Conservation (phyloP, 345 rosid species). For the Trapa bicornis region DNA sequence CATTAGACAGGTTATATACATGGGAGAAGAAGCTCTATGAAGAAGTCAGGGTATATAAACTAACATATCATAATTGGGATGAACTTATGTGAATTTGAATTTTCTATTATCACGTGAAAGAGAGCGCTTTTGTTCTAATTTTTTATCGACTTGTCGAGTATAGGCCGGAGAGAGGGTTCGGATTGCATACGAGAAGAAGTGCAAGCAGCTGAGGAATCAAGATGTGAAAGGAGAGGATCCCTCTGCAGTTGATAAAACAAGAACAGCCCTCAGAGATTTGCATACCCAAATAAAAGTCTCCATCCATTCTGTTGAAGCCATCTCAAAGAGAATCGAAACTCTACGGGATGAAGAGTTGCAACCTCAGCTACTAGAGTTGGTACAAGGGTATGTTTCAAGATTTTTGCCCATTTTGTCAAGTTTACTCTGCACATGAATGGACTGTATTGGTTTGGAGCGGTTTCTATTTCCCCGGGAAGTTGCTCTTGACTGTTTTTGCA, state of each 20-base stretch:
- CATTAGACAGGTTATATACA: slow-evolving; percentile 63
- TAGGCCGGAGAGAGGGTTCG: slow-evolving; percentile 73
- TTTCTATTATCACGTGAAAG: neutral
- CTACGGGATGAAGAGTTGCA: slow-evolving; percentile 89
- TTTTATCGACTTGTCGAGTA: neutral
- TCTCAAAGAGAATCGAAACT: slow-evolving; percentile 73
- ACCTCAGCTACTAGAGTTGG: slow-evolving; percentile 73
- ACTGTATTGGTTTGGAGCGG: too few species aligned
- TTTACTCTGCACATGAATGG: neutral
- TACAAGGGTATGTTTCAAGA: slow-evolving; percentile 54
- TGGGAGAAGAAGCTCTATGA: slow-evolving; percentile 98
- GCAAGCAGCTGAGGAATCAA: slow-evolving; percentile 53
- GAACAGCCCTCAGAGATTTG: slow-evolving; percentile 56
- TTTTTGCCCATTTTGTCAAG: neutral
- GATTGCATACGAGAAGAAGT: slow-evolving; percentile 73
- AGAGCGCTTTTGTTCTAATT: neutral
- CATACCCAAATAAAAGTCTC: slow-evolving; percentile 72
- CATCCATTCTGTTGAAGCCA: slow-evolving; percentile 74
- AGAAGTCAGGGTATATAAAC: slow-evolving; percentile 62
- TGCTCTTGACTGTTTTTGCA: too few species aligned
- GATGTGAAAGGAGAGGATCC: slow-evolving; percentile 71
- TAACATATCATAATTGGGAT: neutral
- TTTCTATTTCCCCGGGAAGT: too few species aligned
- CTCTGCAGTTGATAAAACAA: slow-evolving; percentile 52
- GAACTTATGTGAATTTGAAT: neutral